A percentile compares a stretch with the other conserved stretches of the same genome.
Evolutionary conservation across 306 rosid genomes (phyloP).

Genomic region (Mucuna pruriens): DNA sequence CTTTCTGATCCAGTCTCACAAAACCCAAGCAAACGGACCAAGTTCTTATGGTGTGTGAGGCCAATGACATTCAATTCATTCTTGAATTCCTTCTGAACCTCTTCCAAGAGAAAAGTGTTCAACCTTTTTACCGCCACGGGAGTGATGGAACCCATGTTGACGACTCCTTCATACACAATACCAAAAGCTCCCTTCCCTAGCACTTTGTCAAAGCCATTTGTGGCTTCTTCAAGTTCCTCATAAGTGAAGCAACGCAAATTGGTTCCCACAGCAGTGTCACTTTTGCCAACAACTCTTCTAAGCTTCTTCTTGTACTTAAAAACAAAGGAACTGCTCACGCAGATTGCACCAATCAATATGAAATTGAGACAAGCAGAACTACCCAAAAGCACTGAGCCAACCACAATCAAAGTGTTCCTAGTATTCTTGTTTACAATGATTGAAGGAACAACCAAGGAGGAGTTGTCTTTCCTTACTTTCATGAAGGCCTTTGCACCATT

Average conservation of each 20-base stretch:
- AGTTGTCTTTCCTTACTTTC: conserved; percentile 52
- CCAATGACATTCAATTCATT: conserved; percentile 48
- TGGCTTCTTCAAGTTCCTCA: conserved; percentile 47
- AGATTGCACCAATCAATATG: conserved; percentile 14
- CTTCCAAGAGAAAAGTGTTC: conserved; percentile 39
- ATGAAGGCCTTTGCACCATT: conserved; percentile 41
- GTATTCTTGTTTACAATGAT: conserved; percentile 23
- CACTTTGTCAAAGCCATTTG: conserved; percentile 44
- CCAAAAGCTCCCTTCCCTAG: conserved; percentile 45
- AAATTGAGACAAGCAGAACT: conserved; percentile 50
- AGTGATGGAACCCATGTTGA: conserved; percentile 19
- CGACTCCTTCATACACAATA: conserved; percentile 47
- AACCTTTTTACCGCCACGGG: conserved; percentile 53
- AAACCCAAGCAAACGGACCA: conserved; percentile 49
- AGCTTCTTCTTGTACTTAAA: conserved; percentile 23
- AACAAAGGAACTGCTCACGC: conserved; percentile 25
- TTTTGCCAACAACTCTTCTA: neutral
- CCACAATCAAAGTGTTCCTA: conserved; percentile 32
- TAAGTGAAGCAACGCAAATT: conserved; percentile 47
- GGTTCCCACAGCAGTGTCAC: conserved; percentile 10
- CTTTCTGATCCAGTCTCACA: conserved; percentile 38
- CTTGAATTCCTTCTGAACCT: conserved; percentile 54
- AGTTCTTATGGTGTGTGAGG: conserved; percentile 50
- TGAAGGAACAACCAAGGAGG: conserved; percentile 26
- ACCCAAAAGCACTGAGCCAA: conserved; percentile 49